A percentile compares a stretch with the other conserved stretches of the same genome.
Conservation (phyloP, 2,329 filamentous ascomycete species). For the Emmonsiellopsis sp. region DNA sequence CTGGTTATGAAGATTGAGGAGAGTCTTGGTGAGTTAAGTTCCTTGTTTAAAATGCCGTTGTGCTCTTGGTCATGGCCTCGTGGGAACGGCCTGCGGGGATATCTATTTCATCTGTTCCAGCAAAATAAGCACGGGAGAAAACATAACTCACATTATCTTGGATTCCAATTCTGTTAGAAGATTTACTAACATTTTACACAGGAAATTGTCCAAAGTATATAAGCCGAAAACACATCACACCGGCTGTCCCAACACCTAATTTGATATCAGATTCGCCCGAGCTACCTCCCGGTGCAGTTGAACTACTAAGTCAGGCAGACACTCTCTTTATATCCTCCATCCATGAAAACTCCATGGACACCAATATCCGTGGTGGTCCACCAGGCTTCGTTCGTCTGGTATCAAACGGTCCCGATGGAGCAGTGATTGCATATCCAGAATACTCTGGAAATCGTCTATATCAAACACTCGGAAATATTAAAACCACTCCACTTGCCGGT, state of each 20-base stretch:
- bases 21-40: constrained; percentile 44
- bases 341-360: constrained; percentile 64
- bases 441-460: constrained; percentile 79
- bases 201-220: constrained; percentile 85
- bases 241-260: constrained; percentile 44
- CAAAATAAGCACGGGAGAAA: too few species aligned
- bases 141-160: too few species aligned
- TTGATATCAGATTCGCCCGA: constrained; percentile 39
- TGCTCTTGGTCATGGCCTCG: background rate
- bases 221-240: constrained; percentile 58
- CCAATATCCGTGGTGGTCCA: constrained; percentile 69
- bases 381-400: constrained; percentile 64
- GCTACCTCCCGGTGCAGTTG: constrained; percentile 46
- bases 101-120: background rate
- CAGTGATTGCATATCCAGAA: constrained; percentile 64
- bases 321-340: constrained; percentile 69
- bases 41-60: too few species aligned
- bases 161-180: too few species aligned
- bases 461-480: constrained; percentile 71
- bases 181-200: constrained; percentile 12
- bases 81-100: background rate
- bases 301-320: constrained; percentile 56
- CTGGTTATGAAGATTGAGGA: constrained; percentile 61
- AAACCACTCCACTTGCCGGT: constrained; percentile 56
- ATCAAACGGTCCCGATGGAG: constrained; percentile 39